Evolutionary conservation across 345 rosid genomes (phyloP), one percentile per base, ranked within the genome.

Genomic region (Reutealis trisperma): DNA sequence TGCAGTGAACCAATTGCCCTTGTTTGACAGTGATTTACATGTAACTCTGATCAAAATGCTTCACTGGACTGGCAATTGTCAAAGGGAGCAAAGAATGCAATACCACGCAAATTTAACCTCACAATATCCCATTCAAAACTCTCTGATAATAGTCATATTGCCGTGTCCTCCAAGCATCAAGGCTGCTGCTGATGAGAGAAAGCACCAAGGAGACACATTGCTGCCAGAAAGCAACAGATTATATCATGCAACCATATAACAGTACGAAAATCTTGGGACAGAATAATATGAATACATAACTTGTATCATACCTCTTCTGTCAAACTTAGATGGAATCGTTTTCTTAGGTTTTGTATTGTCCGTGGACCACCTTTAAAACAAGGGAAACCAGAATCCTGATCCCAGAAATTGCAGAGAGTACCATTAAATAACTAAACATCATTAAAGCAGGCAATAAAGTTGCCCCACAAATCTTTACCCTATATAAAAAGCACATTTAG

Each of bases 101-200:
- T 59, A 81, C 71, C 76, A 70, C 63, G 63, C 63, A 60, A 73
- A 68, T 77, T 72, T 30, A 78, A 78, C 60, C 75, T 92, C 93
- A 94, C 84, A 96, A 84, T 79, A 96, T 96, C 75, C 99, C 99
- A 85, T 96, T 96, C 84, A 96, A 84, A 58, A 96, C 98, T 79
- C 90, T 89, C 83, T 96, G 99, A 83, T 96, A 96, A 83, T 96
- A 96, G 83, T 96, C 99, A 67, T 96, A 96, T 52, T 96, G 99
- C 59, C 99, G 88, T 24, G 98, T 94, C 78, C 99, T 86, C 99
- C 99, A 96, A 25, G 99, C 99, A 89, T 96, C 99, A 87, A 96
- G 83, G 86, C 98, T 96, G 86, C 94, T 94, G 83, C 99, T 90
- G 86, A 96, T 96, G 71, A 96, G 92, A 74, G 98, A 92, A 19